phyloP scores from a whole-genome alignment of 495 filamentous ascomycete genomes.

The Lindgomyces ingoldianus region DNA sequence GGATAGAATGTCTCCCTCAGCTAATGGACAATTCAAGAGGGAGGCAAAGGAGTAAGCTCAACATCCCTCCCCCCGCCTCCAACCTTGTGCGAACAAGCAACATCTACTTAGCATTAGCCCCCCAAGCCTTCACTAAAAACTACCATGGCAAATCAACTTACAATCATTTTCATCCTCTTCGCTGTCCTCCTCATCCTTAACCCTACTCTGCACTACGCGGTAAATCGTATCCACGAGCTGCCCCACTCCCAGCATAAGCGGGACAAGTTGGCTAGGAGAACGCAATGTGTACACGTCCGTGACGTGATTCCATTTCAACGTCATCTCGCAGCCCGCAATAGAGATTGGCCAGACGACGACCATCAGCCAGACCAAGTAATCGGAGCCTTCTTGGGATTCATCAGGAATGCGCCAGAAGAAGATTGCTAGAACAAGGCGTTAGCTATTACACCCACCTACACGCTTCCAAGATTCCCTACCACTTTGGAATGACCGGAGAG shows the following conservation, averaged over 20 bases:
- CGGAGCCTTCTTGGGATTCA: not conserved
- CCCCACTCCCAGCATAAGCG: not conserved
- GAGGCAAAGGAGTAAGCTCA: too few species aligned
- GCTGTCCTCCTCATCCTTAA: conserved; percentile 2
- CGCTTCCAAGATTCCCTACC: too few species aligned
- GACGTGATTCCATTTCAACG: not conserved
- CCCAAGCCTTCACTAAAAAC: too few species aligned
- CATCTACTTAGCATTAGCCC: too few species aligned
- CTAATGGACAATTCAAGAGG: too few species aligned
- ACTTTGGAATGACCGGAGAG: too few species aligned
- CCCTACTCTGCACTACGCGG: not conserved
- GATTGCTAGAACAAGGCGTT: not conserved
- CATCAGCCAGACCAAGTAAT: not conserved
- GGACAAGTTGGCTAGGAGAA: not conserved
- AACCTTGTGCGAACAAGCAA: too few species aligned
- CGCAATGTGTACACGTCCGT: not conserved
- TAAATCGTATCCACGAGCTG: not conserved
- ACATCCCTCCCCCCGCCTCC: too few species aligned
- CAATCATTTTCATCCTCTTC: not conserved
- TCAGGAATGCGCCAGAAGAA: too few species aligned
- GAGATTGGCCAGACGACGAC: not conserved
- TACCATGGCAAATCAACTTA: not conserved
- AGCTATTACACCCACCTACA: too few species aligned
- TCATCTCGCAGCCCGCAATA: not conserved
- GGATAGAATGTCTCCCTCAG: too few species aligned